A percentile compares a stretch with the other conserved stretches of the same genome.
Evolutionary conservation across 805 yeast genomes (phyloP).

Genomic region (Metschnikowia kofuensis): DNA sequence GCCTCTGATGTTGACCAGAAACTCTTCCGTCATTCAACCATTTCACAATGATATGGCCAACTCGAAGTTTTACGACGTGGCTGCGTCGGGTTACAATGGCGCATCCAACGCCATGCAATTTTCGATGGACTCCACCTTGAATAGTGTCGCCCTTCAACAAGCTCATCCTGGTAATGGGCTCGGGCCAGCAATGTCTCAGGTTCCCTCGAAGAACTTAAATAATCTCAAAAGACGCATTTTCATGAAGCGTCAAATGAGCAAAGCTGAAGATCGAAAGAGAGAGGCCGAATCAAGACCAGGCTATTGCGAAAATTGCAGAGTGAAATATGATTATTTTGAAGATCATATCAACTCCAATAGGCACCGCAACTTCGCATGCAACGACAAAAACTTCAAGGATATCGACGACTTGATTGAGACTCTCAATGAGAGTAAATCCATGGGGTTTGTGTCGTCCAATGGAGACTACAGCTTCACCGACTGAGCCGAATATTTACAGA

Average conservation of each 20-base stretch:
- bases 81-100: conserved; percentile 44
- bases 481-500: not conserved
- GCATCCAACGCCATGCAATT: conserved; percentile 42
- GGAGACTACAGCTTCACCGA: conserved; percentile 32
- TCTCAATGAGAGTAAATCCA: conserved; percentile 41
- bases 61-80: conserved; percentile 42
- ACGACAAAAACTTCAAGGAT: conserved; percentile 66
- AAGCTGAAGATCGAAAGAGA: conserved; percentile 20
- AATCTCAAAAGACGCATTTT: conserved; percentile 46
- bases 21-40: conserved; percentile 40
- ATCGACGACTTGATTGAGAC: conserved; percentile 69
- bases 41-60: conserved; percentile 23
- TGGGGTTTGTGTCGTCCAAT: conserved; percentile 41
- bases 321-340: conserved; percentile 74
- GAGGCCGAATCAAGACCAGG: conserved; percentile 53
- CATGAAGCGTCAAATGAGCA: conserved; percentile 36
- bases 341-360: conserved; percentile 67
- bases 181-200: conserved; percentile 58
- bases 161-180: conserved; percentile 47
- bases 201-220: conserved; percentile 50
- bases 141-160: conserved; percentile 27
- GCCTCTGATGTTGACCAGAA: conserved; percentile 30
- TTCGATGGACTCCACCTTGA: conserved; percentile 40
- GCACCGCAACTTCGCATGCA: conserved; percentile 76
- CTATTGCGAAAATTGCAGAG: conserved; percentile 91